Evolutionary conservation across 2,329 filamentous ascomycete genomes (phyloP).

Genomic region (Xylariaceae sp.): DNA sequence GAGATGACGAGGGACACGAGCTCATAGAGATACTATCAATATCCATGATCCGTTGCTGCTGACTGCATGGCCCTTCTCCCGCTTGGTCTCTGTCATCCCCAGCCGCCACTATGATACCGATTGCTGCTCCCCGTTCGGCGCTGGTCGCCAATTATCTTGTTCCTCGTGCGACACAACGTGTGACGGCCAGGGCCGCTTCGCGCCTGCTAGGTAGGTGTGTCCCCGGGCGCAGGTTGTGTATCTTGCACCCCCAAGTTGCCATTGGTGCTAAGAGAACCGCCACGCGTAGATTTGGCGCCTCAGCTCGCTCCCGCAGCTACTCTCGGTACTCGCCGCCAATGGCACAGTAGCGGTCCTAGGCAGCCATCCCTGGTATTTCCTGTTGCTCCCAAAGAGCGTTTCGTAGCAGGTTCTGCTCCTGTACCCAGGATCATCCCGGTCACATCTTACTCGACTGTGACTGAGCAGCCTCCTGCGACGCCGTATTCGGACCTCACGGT

Average conservation of each 20-base stretch:
- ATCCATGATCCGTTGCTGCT: constrained; percentile 6
- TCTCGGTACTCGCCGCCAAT: constrained; percentile 21
- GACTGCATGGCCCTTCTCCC: constrained; percentile 23
- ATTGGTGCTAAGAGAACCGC: constrained; percentile 24
- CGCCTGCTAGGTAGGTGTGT: constrained; percentile 26
- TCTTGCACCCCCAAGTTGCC: background rate
- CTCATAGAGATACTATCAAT: constrained; percentile 15
- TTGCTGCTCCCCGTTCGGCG: constrained; percentile 25
- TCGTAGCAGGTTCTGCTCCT: constrained; percentile 17
- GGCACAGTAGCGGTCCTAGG: constrained; percentile 27
- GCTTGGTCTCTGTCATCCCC: constrained; percentile 9
- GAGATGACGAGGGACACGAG: constrained; percentile 18
- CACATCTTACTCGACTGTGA: constrained; percentile 29
- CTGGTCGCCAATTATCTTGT: constrained; percentile 27
- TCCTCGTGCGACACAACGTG: constrained; percentile 23
- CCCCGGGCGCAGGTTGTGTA: constrained; percentile 3
- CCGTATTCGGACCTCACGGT: constrained; percentile 71
- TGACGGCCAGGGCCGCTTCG: constrained; percentile 21
- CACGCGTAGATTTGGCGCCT: constrained; percentile 22
- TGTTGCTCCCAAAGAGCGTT: constrained; percentile 21
- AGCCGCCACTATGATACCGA: constrained; percentile 25
- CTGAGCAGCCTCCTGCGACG: constrained; percentile 38
- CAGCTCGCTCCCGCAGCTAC: constrained; percentile 12
- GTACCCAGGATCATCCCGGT: constrained; percentile 20
- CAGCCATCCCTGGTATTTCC: constrained; percentile 25